Evolutionary conservation across 768 basidiomycete species (phyloP), one percentile per base, ranked within the genome.

Genomic region (Kwoniella sp.): DNA sequence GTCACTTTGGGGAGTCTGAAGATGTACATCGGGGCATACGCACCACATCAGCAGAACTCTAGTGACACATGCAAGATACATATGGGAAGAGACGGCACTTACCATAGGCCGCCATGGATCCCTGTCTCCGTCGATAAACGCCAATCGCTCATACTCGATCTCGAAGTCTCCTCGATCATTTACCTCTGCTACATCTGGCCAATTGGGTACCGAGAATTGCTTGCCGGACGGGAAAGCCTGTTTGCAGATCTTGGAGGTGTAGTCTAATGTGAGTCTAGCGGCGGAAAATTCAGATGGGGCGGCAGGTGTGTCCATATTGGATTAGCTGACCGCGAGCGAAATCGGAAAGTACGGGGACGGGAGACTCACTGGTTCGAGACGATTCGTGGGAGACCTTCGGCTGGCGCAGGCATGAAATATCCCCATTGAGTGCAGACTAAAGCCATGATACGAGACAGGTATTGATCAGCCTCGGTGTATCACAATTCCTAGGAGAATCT

Each of bases 401-500:
- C 89, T 1, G 81, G 77, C 2, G 77, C 78, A 26, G 72, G 91
- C 29, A 84, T 87, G 77, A 95, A 93, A 79, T 91, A 99, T 1
- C 93, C 95, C 95, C 95, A 97, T 72, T 95, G 86, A 0, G 91
- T 92, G 82, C 92, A 93, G 56, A 92, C 76, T 68, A 17, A 49
- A 9, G 17, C 3, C 40, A 26, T 49, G 6, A 22, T 5, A 24
- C 21, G 6, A 22, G 48, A 19, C 46, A 6, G 46, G n/a, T n/a
- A n/a, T n/a, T n/a, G n/a, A n/a, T n/a, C n/a, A n/a, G n/a, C n/a
- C n/a, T n/a, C n/a, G n/a, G n/a, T n/a, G n/a, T n/a, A n/a, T n/a
- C n/a, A 19, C 6, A 17, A 17, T 19, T 47, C 7, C 33, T 33
- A 6, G 13, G 33, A 33, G 33, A 6, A 10, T 44, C 40, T 33